Percentiles rank a stretch among this genome's conserved stretches.
These are phyloP conservation scores for Plasmodium adleri DNA, from an alignment of 169 alveolate species.

Conservation along the genomic window DNA sequence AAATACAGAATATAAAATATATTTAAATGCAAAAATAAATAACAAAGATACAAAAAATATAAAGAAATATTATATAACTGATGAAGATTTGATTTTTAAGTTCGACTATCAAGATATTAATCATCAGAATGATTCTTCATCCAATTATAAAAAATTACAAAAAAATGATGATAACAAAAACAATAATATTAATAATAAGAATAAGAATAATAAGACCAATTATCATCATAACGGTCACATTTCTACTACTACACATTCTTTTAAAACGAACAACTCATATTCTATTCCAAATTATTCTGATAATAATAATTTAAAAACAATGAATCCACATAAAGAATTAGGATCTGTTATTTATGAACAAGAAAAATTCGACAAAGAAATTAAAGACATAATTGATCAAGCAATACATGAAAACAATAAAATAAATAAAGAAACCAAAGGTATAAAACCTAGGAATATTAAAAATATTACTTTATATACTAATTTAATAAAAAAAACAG, in stretches of 20 bases:
- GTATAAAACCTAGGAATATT: not conserved
- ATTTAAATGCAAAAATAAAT: not conserved
- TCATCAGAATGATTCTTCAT: no score
- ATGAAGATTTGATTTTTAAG: not conserved
- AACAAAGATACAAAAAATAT: not conserved
- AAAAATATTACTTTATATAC: conserved; percentile 16
- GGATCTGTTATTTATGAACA: not conserved
- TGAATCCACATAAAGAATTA: no score
- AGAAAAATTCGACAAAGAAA: conserved; percentile 29
- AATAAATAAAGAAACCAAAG: conserved; percentile 2
- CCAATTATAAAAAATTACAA: no score
- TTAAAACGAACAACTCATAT: no score
- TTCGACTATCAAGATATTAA: no score
- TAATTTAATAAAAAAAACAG: not conserved
- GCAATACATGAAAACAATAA: conserved; percentile 43
- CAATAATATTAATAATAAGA: not conserved
- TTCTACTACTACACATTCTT: no score
- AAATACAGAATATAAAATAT: conserved; percentile 26
- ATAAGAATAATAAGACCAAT: not conserved
- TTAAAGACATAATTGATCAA: conserved; percentile 37
- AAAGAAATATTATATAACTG: not conserved
- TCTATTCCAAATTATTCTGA: no score
- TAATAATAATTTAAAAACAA: no score
- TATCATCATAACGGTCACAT: no score
- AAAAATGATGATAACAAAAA: not conserved